Conservation (phyloP, 169 alveolate genomes). For the Plasmodium vivax region DNA sequence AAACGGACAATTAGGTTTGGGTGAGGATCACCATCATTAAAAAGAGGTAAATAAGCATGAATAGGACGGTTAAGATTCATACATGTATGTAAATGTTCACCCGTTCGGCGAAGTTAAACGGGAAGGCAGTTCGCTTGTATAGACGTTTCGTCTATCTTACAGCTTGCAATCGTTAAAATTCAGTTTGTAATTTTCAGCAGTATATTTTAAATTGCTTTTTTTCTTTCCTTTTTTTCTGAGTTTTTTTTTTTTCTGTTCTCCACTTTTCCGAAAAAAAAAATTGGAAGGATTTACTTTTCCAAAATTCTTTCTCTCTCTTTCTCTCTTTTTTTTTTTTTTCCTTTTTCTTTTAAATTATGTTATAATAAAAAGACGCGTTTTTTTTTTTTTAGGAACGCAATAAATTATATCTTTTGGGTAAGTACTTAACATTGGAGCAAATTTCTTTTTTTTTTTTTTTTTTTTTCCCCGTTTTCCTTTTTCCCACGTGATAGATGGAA, state of each 20-base stretch:
- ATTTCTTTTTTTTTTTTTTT: not conserved
- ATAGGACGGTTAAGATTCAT: not conserved
- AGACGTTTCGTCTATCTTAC: not conserved
- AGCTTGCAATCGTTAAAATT: not conserved
- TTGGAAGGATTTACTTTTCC: not conserved
- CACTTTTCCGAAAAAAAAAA: not conserved
- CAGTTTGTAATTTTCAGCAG: not conserved
- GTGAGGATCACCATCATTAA: not conserved
- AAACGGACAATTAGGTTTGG: not conserved
- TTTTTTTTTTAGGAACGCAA: not conserved
- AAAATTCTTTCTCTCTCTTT: not conserved
- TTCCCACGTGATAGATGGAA: not conserved
- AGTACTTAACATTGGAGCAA: not conserved
- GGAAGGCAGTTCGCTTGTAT: not conserved
- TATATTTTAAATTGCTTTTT: not conserved
- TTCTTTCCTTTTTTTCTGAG: not conserved
- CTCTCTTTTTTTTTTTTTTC: not conserved
- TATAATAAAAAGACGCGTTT: slow-evolving; percentile 5
- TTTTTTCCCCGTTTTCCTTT: not conserved
- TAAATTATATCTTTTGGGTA: not conserved
- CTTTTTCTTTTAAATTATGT: not conserved
- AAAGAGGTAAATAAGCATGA: not conserved
- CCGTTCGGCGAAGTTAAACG: not conserved
- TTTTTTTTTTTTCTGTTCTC: not conserved
- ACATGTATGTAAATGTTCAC: not conserved